Conservation (phyloP, 805 yeast species). For the Yarrowia sp. region DNA sequence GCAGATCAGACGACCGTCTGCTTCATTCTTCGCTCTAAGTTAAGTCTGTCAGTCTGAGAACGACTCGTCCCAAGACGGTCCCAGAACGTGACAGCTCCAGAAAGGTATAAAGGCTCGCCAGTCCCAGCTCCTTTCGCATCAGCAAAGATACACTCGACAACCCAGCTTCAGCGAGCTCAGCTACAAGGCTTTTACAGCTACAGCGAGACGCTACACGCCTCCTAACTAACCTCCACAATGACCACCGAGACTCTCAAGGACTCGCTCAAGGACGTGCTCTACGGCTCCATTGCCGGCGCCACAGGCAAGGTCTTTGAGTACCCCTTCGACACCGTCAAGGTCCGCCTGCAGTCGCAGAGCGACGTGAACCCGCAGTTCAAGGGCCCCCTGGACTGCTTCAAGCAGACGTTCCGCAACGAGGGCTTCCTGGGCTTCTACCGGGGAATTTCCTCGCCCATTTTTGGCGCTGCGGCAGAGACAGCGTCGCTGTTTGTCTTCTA, state of each 20-base stretch:
- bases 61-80: no score
- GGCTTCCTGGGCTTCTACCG: constrained; percentile 78
- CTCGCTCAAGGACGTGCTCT: constrained; percentile 34
- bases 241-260: constrained; percentile 10
- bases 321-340: constrained; percentile 92
- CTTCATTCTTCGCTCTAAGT: no score
- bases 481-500: constrained; percentile 66
- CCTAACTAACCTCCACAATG: neutral
- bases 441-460: constrained; percentile 74
- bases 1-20: no score
- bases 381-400: constrained; percentile 66
- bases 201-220: neutral
- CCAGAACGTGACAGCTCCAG: no score
- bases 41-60: no score
- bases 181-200: constrained; percentile 15
- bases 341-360: constrained; percentile 77
- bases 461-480: constrained; percentile 89
- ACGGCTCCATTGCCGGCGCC: constrained; percentile 63
- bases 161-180: neutral
- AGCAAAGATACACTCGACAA: neutral
- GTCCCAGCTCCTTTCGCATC: neutral
- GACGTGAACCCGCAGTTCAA: constrained; percentile 49
- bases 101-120: neutral
- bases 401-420: constrained; percentile 59
- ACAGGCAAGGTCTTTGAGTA: constrained; percentile 81